Percentiles rank a stretch among this genome's conserved stretches.
Conservation (phyloP, 2,329 filamentous ascomycete genomes). For the Xylaria sp. region DNA sequence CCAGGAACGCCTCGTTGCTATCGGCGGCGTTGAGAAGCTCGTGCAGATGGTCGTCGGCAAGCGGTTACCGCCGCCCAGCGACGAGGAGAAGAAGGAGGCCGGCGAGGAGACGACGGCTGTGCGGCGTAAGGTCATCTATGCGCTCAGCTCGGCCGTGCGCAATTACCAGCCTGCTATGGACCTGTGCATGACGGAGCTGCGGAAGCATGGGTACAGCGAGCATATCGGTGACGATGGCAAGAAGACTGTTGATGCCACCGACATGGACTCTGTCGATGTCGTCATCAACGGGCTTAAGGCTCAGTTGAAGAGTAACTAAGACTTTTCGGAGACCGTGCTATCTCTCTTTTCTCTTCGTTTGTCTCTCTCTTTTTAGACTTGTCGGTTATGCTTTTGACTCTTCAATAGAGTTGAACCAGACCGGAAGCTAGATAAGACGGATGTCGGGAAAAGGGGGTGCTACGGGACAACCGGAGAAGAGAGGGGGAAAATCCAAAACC, state of each 20-base stretch:
- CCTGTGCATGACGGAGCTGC: slow-evolving; percentile 57
- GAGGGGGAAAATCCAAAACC: not conserved
- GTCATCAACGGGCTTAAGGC: slow-evolving; percentile 65
- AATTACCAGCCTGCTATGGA: slow-evolving; percentile 87
- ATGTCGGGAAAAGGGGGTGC: not conserved
- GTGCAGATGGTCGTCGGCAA: slow-evolving; percentile 51
- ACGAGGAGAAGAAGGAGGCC: slow-evolving; percentile 4
- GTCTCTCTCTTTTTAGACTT: no score
- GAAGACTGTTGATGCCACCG: slow-evolving; percentile 61
- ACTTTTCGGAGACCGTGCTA: not conserved
- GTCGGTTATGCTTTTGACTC: no score
- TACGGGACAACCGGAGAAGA: not conserved
- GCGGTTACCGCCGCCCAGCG: slow-evolving; percentile 10
- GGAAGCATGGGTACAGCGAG: slow-evolving; percentile 52
- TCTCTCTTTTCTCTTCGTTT: not conserved
- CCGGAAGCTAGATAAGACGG: not conserved
- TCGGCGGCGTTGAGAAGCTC: slow-evolving; percentile 65
- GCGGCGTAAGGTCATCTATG: slow-evolving; percentile 82
- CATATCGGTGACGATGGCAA: slow-evolving; percentile 39
- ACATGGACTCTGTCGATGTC: slow-evolving; percentile 82
- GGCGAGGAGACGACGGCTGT: slow-evolving; percentile 39
- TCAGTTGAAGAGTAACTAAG: slow-evolving; percentile 35
- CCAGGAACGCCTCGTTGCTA: slow-evolving; percentile 63
- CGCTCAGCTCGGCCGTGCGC: slow-evolving; percentile 75
- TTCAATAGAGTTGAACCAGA: not conserved